A percentile compares a stretch with the other conserved stretches of the same genome.
Evolutionary conservation across 2,329 filamentous ascomycete species (phyloP).

Genomic region (Leptosphaerulina australis): DNA sequence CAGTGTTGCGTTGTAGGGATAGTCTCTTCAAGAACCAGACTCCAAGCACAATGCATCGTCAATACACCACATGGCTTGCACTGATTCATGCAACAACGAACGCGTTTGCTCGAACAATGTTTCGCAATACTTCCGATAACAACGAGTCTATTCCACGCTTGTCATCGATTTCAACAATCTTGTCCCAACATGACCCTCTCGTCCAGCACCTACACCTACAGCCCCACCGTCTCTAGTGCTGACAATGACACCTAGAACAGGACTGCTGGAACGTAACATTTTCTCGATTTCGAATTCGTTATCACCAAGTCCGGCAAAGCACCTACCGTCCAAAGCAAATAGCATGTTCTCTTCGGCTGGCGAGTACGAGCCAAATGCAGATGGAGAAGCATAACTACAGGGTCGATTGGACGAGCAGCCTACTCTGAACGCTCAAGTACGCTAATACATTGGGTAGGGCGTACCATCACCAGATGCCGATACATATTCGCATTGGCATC

Average conservation of each 20-base stretch:
- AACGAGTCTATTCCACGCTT: slow-evolving; percentile 1
- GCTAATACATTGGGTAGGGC: slow-evolving; percentile 55
- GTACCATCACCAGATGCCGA: slow-evolving; percentile 76
- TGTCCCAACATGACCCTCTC: slow-evolving; percentile 43
- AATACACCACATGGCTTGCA: slow-evolving; percentile 2
- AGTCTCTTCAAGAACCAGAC: background rate
- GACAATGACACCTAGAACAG: slow-evolving; percentile 37
- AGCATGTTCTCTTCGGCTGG: slow-evolving; percentile 84
- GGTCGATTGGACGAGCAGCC: slow-evolving; percentile 68
- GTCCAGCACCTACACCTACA: slow-evolving; percentile 47
- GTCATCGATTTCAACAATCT: background rate
- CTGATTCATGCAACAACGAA: slow-evolving; percentile 12
- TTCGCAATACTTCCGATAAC: slow-evolving; percentile 49
- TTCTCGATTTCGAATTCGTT: slow-evolving; percentile 54
- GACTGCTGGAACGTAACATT: slow-evolving; percentile 49
- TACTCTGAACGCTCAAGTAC: slow-evolving; percentile 65
- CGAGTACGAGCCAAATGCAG: slow-evolving; percentile 59
- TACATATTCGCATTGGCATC: slow-evolving; percentile 57
- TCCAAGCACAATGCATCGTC: background rate
- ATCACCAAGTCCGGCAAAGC: slow-evolving; percentile 54
- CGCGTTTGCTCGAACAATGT: slow-evolving; percentile 48
- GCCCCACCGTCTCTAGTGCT: slow-evolving; percentile 41
- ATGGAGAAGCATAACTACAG: slow-evolving; percentile 69
- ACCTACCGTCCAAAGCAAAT: slow-evolving; percentile 73
- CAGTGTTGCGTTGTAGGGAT: too few relatives aligned